Evolutionary conservation across 306 rosid genomes (phyloP), one percentile per base, ranked within the genome.

Genomic region (Cajanus cajan): DNA sequence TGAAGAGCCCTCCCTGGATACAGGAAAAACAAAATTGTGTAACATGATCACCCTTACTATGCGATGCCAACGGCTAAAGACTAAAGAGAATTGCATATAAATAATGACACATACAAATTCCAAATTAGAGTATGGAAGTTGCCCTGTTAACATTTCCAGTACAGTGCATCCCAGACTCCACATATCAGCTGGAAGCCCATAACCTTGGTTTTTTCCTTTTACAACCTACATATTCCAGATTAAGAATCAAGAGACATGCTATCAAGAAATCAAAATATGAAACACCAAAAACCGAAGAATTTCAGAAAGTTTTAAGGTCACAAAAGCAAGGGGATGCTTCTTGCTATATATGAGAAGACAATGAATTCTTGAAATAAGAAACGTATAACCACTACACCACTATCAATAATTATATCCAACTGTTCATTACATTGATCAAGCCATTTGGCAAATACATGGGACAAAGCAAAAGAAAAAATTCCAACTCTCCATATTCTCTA

Each of bases 151-250:
- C 99, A 95, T 90, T 88, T 95, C 98, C 78, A 95, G 87, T 45
- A 93, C 99, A 39, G 99, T 95, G 87, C 98, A 93, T 74, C 99
- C 98, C 74, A 95, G 93, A 86, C 99, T 95, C 99, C 99, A 95
- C 55, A 95, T 88, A 83, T 93, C 99, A 62, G 98, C 98, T 7
- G 97, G 91, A 76, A 92, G 90, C 59, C 99, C 98, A 45, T 93
- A 95, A 52, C 96, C 99, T 77, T 74, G 82, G 77, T 78, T 78
- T 82, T 74, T 95, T 79, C 95, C 61, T 79, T 89, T 95, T 64
- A 93, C 94, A 78, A 93, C 97, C 99, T 95, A 92, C 87, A 84
- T 18, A 77, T 68, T 68, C 48, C 66, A 82, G 68, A 47, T 62
- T 78, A 36, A 72, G 37, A 80, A 34, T 73, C 41, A 74, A 76